Conservation (phyloP, 345 rosid species). For the Eucalyptus leucophloia region DNA sequence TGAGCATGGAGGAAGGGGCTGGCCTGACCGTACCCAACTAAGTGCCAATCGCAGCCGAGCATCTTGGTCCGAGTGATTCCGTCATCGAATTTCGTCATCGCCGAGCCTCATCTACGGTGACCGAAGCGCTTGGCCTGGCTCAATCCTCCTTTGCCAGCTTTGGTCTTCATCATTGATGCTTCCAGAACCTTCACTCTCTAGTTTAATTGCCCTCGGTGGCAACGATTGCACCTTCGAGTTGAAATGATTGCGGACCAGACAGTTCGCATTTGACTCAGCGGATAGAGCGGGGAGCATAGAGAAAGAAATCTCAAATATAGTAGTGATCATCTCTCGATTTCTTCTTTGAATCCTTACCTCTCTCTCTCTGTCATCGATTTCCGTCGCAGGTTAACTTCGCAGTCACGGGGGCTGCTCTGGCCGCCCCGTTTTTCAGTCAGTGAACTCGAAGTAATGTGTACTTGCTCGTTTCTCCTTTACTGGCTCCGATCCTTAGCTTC, state of each 20-base stretch:
- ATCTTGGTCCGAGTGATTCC: not conserved
- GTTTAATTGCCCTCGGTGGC: not conserved
- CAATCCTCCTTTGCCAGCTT: not conserved
- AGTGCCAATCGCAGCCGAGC: not conserved
- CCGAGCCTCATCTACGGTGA: not conserved
- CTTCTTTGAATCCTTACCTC: too few species aligned
- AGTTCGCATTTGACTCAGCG: not conserved
- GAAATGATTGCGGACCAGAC: not conserved
- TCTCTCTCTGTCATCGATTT: not conserved
- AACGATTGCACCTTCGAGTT: not conserved
- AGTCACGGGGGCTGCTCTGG: not conserved
- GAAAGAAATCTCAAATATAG: not conserved
- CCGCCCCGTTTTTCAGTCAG: not conserved
- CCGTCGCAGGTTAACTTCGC: not conserved
- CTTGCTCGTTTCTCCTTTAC: not conserved
- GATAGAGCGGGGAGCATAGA: not conserved
- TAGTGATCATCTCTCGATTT: too few species aligned
- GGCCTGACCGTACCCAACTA: constrained; percentile 11
- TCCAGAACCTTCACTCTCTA: not conserved
- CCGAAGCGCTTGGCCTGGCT: not conserved
- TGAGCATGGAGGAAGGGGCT: constrained; percentile 22
- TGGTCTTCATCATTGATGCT: not conserved
- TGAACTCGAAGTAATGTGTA: not conserved
- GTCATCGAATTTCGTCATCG: not conserved
- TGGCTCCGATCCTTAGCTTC: too few species aligned